A percentile compares a stretch with the other conserved stretches of the same genome.
Evolutionary conservation across 495 filamentous ascomycete species (phyloP).

Genomic region (Penicillium taxi): DNA sequence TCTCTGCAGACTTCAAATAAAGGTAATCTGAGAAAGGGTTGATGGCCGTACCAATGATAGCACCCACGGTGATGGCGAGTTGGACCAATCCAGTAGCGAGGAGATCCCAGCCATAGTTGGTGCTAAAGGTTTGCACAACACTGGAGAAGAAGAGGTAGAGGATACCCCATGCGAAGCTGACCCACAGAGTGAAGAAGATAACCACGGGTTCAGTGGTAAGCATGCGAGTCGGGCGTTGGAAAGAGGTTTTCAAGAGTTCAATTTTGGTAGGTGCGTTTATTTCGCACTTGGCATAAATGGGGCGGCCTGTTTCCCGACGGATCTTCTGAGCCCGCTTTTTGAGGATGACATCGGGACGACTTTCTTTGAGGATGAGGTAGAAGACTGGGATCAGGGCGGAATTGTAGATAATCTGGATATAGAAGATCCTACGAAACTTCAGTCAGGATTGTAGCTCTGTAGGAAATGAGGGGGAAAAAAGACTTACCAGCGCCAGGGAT

Average conservation of each 20-base stretch:
- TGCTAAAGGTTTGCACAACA: conserved; percentile 31
- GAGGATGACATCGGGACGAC: conserved; percentile 46
- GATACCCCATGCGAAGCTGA: conserved; percentile 46
- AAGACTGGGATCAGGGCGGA: conserved; percentile 35
- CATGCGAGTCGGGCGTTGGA: conserved; percentile 41
- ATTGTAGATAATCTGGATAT: conserved; percentile 45
- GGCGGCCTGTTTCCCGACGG: conserved; percentile 49
- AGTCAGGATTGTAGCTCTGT: neutral
- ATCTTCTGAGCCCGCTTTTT: conserved; percentile 54
- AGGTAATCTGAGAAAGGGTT: conserved; percentile 35
- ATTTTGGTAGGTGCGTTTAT: conserved; percentile 18
- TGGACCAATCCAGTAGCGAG: conserved; percentile 30
- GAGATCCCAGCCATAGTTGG: conserved; percentile 31
- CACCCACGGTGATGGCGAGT: conserved; percentile 37
- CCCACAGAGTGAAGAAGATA: conserved; percentile 44
- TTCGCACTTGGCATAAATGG: conserved; percentile 30
- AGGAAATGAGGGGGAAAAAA: neutral
- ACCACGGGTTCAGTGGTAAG: conserved; percentile 48
- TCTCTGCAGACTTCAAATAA: conserved; percentile 24
- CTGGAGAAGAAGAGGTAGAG: conserved; percentile 42
- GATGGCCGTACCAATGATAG: conserved; percentile 33
- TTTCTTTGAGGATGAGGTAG: conserved; percentile 37
- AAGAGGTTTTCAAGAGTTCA: conserved; percentile 25
- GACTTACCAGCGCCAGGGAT: conserved; percentile 40
- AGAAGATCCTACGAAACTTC: conserved; percentile 36